These are phyloP conservation scores for Aureobasidium zeae DNA, from an alignment of 2,329 filamentous ascomycete species.

Conservation along the genomic window DNA sequence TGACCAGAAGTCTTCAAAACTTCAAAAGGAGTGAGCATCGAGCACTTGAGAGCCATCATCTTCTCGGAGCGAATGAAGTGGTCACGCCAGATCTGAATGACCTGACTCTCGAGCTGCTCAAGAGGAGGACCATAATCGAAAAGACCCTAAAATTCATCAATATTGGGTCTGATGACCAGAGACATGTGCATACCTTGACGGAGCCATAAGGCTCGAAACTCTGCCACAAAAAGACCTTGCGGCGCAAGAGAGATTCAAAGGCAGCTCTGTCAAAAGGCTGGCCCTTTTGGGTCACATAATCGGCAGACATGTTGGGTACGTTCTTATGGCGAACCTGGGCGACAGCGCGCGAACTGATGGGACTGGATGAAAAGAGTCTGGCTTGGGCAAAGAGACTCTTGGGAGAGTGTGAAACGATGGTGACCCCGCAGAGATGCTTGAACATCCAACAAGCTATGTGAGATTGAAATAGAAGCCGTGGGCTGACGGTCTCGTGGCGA, in stretches of 20 bases:
- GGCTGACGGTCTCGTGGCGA: no score
- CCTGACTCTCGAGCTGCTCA: conserved; percentile 75
- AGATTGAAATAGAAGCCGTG: not conserved
- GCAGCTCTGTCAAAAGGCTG: conserved; percentile 75
- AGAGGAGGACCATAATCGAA: conserved; percentile 92
- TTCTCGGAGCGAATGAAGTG: conserved; percentile 90
- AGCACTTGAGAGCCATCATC: conserved; percentile 93
- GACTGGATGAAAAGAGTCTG: conserved; percentile 4
- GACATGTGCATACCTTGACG: conserved; percentile 21
- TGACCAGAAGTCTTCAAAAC: conserved; percentile 90
- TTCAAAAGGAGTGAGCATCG: conserved; percentile 83
- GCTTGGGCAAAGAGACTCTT: not conserved
- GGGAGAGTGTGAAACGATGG: not conserved
- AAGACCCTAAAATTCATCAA: conserved; percentile 38
- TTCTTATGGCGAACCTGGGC: conserved; percentile 26
- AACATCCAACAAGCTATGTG: conserved; percentile 2
- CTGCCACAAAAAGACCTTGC: conserved; percentile 88
- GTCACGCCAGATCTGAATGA: conserved; percentile 83
- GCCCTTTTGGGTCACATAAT: conserved; percentile 72
- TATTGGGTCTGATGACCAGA: not conserved
- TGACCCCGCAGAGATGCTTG: conserved; percentile 5
- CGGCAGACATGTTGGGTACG: conserved; percentile 44
- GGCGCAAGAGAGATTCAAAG: conserved; percentile 77
- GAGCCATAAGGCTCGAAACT: conserved; percentile 79
- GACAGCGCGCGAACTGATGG: conserved; percentile 20